phyloP scores from a whole-genome alignment of 208 protist species.

The Trichomonas vaginalis region DNA sequence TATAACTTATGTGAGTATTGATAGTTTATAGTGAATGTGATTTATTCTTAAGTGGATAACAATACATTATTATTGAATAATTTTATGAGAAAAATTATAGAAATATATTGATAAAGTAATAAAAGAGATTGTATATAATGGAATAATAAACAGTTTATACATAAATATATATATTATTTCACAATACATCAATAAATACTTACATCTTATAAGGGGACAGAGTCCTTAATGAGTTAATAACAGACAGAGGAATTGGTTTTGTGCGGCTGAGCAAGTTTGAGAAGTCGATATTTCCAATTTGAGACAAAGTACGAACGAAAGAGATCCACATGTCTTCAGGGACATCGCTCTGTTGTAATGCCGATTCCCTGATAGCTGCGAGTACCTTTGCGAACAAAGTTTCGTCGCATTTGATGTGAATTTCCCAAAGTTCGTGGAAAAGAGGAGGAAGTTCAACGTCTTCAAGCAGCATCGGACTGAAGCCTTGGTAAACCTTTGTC shows the following conservation, averaged over 20 bases:
- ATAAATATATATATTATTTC: not conserved
- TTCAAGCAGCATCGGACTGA: not conserved
- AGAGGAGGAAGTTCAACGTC: not conserved
- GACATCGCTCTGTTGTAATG: not conserved
- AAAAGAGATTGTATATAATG: not conserved
- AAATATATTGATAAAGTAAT: too few relatives aligned
- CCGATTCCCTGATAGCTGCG: not conserved
- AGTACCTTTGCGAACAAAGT: not conserved
- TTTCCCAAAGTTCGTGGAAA: not conserved
- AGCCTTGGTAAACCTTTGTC: not conserved
- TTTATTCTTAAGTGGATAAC: too few relatives aligned
- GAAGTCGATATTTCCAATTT: not conserved
- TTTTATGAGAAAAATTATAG: too few relatives aligned
- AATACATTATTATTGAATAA: too few relatives aligned
- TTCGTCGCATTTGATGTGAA: not conserved
- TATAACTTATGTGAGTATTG: too few relatives aligned
- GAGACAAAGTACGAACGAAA: not conserved
- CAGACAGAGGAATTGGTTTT: not conserved
- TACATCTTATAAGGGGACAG: not conserved
- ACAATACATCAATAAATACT: not conserved
- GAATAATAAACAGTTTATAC: not conserved
- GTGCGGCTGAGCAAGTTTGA: not conserved
- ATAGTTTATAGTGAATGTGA: too few relatives aligned
- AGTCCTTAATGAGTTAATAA: not conserved
- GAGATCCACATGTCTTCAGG: conserved; percentile 6